Conservation (phyloP, 352 stramenopile genomes). For the Phytophthora tentaculata region DNA sequence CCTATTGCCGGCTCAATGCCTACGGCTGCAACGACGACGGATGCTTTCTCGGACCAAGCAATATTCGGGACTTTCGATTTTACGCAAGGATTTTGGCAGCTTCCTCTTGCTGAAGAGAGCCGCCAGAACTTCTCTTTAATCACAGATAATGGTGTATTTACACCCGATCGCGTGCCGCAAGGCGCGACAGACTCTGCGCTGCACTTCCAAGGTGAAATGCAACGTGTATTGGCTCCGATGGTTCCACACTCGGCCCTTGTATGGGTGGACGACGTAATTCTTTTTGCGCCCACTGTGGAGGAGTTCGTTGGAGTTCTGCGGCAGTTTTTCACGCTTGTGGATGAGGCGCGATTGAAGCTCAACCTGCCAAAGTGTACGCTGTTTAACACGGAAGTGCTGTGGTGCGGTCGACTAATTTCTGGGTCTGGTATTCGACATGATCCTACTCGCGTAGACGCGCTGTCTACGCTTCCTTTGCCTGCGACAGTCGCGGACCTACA, state of each 20-base stretch:
- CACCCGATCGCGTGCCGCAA: background rate
- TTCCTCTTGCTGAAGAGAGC: background rate
- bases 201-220: background rate
- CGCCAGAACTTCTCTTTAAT: background rate
- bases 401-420: background rate
- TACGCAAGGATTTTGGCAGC: background rate
- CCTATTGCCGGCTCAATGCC: background rate
- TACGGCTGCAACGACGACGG: background rate
- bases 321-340: background rate
- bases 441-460: background rate
- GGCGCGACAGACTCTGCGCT: background rate
- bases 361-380: background rate
- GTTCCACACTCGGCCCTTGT: background rate
- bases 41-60: background rate
- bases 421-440: background rate
- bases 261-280: background rate
- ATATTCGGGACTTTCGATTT: background rate
- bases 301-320: background rate
- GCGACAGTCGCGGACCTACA: background rate
- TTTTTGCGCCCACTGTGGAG: background rate
- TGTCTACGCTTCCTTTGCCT: background rate
- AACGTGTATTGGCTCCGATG: background rate
- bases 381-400: background rate
- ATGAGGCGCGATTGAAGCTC: background rate
- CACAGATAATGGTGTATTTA: background rate